These are phyloP conservation scores for Rhododendron henanense DNA, from an alignment of 148 eudicot genomes.

Conservation along the genomic window DNA sequence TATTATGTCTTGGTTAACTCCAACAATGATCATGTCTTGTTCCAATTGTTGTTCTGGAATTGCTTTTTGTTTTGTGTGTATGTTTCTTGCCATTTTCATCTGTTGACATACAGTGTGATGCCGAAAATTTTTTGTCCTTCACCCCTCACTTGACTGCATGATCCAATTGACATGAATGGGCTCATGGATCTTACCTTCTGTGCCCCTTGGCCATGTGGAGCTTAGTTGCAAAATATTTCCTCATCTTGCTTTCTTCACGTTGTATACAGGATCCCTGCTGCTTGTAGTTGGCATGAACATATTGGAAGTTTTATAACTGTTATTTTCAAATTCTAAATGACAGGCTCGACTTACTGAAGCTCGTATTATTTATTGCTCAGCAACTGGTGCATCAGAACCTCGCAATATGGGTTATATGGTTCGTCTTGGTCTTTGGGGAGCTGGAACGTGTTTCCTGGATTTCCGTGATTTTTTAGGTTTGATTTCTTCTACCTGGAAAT, in stretches of 20 bases:
- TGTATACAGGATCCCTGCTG: background rate
- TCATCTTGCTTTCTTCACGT: background rate
- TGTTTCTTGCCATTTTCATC: background rate
- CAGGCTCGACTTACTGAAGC: slow-evolving; percentile 96
- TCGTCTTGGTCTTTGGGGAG: slow-evolving; percentile 99
- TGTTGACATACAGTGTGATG: background rate
- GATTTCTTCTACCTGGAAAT: background rate
- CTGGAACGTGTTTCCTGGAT: slow-evolving; percentile 72
- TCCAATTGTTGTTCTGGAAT: background rate
- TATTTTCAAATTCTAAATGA: slow-evolving; percentile 18
- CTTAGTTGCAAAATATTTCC: background rate
- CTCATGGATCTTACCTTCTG: background rate
- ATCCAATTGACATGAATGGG: background rate
- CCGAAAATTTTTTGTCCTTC: background rate
- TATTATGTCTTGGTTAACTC: background rate
- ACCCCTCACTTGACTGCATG: background rate
- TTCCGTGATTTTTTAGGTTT: slow-evolving; percentile 87
- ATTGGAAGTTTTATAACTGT: slow-evolving; percentile 17
- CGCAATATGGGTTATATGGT: slow-evolving; percentile 99
- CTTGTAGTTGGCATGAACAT: background rate
- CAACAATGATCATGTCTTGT: background rate
- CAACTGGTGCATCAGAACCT: slow-evolving; percentile 99
- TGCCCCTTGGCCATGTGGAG: background rate
- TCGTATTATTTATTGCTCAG: slow-evolving; percentile 94
- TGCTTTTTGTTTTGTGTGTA: background rate